Evolutionary conservation across 345 rosid genomes (phyloP).

Genomic region (Eucalyptus regnans): DNA sequence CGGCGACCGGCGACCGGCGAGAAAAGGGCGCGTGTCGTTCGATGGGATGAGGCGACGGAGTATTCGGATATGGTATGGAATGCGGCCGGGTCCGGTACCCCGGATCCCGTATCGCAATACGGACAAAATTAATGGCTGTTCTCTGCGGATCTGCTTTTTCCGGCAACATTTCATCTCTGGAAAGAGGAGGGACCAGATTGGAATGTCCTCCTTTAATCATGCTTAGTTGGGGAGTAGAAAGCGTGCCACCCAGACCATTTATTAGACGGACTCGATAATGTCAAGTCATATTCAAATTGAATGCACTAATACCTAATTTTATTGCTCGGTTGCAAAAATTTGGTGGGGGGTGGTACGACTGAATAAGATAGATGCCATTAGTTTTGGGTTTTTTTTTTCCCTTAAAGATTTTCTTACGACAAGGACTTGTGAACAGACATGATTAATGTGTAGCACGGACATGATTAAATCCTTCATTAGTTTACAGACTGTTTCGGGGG

Average conservation of each 20-base stretch:
- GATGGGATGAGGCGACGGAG: not conserved
- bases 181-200: not conserved
- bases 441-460: not conserved
- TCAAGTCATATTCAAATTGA: not conserved
- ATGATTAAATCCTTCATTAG: not conserved
- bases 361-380: not conserved
- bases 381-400: not conserved
- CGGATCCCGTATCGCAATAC: not conserved
- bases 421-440: not conserved
- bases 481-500: not conserved
- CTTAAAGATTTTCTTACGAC: not conserved
- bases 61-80: not conserved
- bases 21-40: not conserved
- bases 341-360: not conserved
- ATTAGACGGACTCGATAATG: not conserved
- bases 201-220: not conserved
- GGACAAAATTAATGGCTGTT: no score
- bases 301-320: not conserved
- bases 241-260: not conserved
- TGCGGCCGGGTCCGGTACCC: not conserved
- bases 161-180: not conserved
- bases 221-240: not conserved
- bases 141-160: not conserved
- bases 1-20: no score
- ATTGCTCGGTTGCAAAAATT: not conserved